Conservation (phyloP, 2,329 filamentous ascomycete genomes). For the Calonectria pseudoreteaudii region DNA sequence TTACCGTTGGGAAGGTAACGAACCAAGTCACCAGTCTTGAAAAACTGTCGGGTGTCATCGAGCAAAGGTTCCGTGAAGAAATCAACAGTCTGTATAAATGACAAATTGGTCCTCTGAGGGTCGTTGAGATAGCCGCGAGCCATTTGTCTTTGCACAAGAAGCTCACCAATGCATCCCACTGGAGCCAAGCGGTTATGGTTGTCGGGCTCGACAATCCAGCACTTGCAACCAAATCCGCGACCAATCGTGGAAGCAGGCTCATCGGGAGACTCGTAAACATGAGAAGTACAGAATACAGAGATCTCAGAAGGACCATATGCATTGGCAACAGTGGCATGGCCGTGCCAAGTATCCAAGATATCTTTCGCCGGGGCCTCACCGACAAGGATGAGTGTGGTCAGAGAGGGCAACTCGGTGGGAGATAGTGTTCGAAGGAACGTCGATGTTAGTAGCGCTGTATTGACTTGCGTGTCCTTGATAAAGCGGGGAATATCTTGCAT, state of each 20-base stretch:
- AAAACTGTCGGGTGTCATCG: constrained; percentile 35
- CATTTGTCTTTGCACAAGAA: constrained; percentile 39
- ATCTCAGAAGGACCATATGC: constrained; percentile 28
- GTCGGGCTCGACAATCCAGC: constrained; percentile 11
- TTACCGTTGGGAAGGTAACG: constrained; percentile 38
- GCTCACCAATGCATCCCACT: constrained; percentile 39
- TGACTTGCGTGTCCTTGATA: background rate
- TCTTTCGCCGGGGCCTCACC: constrained; percentile 27
- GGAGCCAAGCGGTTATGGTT: constrained; percentile 34
- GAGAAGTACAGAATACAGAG: constrained; percentile 13
- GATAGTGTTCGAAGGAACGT: background rate
- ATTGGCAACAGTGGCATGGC: constrained; percentile 18
- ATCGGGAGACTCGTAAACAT: constrained; percentile 8
- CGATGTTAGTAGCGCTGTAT: background rate
- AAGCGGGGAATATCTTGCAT: constrained; percentile 12
- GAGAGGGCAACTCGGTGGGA: background rate
- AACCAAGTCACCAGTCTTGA: constrained; percentile 49
- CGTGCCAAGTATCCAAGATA: constrained; percentile 18
- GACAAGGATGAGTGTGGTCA: constrained; percentile 17
- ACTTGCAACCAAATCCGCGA: background rate
- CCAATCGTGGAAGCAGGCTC: constrained; percentile 5
- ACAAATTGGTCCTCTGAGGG: constrained; percentile 15
- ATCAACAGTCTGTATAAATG: constrained; percentile 19
- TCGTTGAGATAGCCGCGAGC: constrained; percentile 37
- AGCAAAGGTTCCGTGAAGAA: background rate